These are phyloP conservation scores for Prasinococcaceae sp. DNA, from an alignment of 139 green algal genomes.

Conservation along the genomic window DNA sequence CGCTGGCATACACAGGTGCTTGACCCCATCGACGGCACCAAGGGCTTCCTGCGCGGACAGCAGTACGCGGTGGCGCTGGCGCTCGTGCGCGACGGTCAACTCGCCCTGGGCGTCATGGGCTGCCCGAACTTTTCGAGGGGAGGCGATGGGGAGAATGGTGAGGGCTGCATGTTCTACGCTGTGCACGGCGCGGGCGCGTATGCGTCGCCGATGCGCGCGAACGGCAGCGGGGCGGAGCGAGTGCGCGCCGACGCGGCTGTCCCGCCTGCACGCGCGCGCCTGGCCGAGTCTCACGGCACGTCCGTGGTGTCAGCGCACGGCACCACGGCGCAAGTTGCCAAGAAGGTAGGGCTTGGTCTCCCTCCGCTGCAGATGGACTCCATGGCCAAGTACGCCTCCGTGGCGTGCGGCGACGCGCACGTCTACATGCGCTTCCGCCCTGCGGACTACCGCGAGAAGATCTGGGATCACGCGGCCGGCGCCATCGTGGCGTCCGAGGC, in stretches of 20 bases:
- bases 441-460: slow-evolving; percentile 28
- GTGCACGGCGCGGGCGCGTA: slow-evolving; percentile 27
- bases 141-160: slow-evolving; percentile 36
- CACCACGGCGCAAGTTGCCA: too few species aligned
- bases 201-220: too few species aligned
- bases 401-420: slow-evolving; percentile 23
- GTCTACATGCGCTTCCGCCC: slow-evolving; percentile 30
- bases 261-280: too few species aligned
- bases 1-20: slow-evolving; percentile 32
- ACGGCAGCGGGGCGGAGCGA: too few species aligned
- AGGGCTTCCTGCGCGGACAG: slow-evolving; percentile 73
- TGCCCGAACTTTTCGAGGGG: slow-evolving; percentile 80
- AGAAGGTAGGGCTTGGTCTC: too few species aligned
- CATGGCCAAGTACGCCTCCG: slow-evolving; percentile 31
- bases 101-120: slow-evolving; percentile 73
- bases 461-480: slow-evolving; percentile 32
- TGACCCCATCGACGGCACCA: slow-evolving; percentile 48
- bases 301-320: too few species aligned
- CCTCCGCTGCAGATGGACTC: slow-evolving; percentile 17
- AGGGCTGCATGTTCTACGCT: slow-evolving; percentile 38
- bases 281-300: too few species aligned
- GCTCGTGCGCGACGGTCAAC: slow-evolving; percentile 59
- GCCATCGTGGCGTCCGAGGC: slow-evolving; percentile 29
- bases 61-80: slow-evolving; percentile 91
- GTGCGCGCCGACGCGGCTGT: too few species aligned